Base-by-base conservation (phyloP, 768 basidiomycete genomes). In the Suillus subaureus region DNA sequence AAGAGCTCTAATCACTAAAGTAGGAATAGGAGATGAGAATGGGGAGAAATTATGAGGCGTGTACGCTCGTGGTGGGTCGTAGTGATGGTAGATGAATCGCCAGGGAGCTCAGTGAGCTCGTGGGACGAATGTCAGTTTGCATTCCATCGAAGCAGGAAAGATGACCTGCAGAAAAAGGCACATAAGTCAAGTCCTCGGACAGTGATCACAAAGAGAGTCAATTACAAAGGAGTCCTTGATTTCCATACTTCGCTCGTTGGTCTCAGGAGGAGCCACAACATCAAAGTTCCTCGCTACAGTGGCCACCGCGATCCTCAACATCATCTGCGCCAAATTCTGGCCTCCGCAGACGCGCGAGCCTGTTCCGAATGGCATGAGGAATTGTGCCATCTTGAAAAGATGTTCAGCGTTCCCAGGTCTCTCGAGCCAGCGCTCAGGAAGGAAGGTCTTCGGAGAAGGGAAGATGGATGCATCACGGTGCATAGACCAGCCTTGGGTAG, bases 401-500 rank as follows among this genome's bases (percentile, higher is more conserved):
- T 84, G 82, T 63, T 80, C 83, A 31, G 79, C 80, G 6, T 75
- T 79, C 1, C 63, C 68, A 45, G 82, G 75, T 45, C 81, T 82
- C 37, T 80, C 72, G 13, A 93, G 80, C 92, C 92, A 94, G 52
- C 93, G 86, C 68, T 93, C 92, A 21, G 92, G 92, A 35, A 89
- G 79, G 76, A 95, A 94, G 6, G 81, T 85, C 61, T 92, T 86
- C 3, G 93, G 89, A 54, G 89, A 89, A 33, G 89, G 84, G 77
- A 93, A 95, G 43, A 92, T 79, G 31, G 80, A 75, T 7, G 88
- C 74, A 71, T 91, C 87, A 60, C 91, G 88, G 73, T 94, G 93
- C 84, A 92, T 87, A 39, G 91, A 91, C 92, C 93, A 94, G n/a
- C 88, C 85, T 71, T 93, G 91, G 3, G 92, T 92, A 1, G 85